Base-by-base conservation (phyloP, 1,284 basidiomycete genomes). In the Marasmius fiardii region DNA sequence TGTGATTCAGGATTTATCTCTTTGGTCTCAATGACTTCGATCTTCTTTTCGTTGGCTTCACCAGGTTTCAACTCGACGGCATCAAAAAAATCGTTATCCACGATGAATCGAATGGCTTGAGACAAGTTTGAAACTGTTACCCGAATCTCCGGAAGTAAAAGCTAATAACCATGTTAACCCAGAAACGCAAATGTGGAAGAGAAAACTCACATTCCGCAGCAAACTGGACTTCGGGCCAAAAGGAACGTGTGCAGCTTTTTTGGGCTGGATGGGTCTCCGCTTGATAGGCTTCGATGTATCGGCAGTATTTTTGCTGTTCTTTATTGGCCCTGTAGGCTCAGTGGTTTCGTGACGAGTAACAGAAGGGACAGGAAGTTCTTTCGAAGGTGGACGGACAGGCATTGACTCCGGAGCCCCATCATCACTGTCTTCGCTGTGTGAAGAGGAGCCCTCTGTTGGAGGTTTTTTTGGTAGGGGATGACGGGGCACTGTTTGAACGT, bases 101-200 rank as follows among this genome's bases (percentile, higher is more conserved):
- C 93, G 14, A 98, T 71, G 71, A 98, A 99, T 33, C 86, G 86
- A 64, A 98, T 92, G 2, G 92, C 92, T 71, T 98, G 96, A 0
- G 94, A 93, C 1, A 98, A 77, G 68, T 97, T 95, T 2, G 92
- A 93, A 4, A 97, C 81, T 0, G 96, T 95, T 65, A 93, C 83
- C 26, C 88, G 84, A 51, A 98, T 94, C 66, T 98, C 95, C 11
- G 89, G 90, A 20, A 89, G 77, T 5, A 98, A 79, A n/a, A 97
- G 74, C 87, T 93, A 56, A 18, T 7, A 12, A 11, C 12, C n/a
- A n/a, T n/a, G 18, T 48, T 21, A 55, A 11, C 31, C 18, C 14
- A 34, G 7, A 31, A 12, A 28, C 8, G 21, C 26, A 39, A 35
- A 41, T 18, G 33, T 39, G 28, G 28, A 18, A 43, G 23, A 21